phyloP scores from a whole-genome alignment of 2,329 filamentous ascomycete species.

The Corinectria fuckeliana region DNA sequence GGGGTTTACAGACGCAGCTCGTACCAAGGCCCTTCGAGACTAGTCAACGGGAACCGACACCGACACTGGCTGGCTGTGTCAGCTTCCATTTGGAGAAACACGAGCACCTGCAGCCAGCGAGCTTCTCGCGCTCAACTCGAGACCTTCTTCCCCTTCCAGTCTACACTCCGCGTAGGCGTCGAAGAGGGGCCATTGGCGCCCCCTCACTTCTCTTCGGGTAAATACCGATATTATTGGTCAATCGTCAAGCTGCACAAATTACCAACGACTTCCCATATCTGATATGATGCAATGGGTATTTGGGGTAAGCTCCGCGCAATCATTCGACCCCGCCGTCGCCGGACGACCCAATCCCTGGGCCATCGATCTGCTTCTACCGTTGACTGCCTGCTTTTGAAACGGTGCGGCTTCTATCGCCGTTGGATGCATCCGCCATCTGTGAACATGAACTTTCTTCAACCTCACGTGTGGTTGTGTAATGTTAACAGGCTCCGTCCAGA shows the following conservation, averaged over 20 bases:
- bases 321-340: constrained; percentile 23
- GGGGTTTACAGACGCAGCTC: constrained; percentile 23
- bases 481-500: constrained; percentile 22
- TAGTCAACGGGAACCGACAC: constrained; percentile 32
- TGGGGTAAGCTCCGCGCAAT: constrained; percentile 25
- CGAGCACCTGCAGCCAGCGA: constrained; percentile 29
- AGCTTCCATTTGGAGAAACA: constrained; percentile 31
- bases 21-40: constrained; percentile 19
- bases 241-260: constrained; percentile 27
- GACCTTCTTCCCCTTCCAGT: constrained; percentile 20
- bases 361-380: constrained; percentile 16
- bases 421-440: constrained; percentile 35
- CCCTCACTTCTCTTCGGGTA: constrained; percentile 40
- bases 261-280: constrained; percentile 24
- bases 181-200: constrained; percentile 27
- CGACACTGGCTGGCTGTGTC: constrained; percentile 25
- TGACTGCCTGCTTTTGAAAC: constrained; percentile 24
- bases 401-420: constrained; percentile 28
- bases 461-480: constrained; percentile 39
- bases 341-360: constrained; percentile 18
- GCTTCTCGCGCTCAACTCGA: constrained; percentile 27
- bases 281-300: constrained; percentile 6
- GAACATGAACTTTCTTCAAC: constrained; percentile 36
- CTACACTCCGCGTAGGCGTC: constrained; percentile 22
- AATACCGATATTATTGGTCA: constrained; percentile 38